Evolutionary conservation across 805 yeast genomes (phyloP), one percentile per base, ranked within the genome.

Genomic region (Schwanniomyces polymorphus): DNA sequence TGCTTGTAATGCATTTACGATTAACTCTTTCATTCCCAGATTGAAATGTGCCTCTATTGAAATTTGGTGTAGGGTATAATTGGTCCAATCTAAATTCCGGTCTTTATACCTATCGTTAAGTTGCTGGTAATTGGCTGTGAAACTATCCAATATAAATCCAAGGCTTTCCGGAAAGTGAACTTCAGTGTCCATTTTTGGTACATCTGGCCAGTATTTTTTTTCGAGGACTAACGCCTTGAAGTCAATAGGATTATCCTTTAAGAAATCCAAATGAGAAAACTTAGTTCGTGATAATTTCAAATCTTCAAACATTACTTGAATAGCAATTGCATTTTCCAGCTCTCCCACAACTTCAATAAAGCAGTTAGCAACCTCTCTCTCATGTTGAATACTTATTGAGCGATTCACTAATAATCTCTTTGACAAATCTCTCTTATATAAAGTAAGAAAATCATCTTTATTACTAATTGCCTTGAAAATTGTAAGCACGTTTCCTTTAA

Each of bases 1-100:
- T 0, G 79, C 79, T 52, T 77, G 80, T 40, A 71, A 66, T n/a
- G 76, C 52, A 34, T 76, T 74, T 16, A 77, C 67, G 2, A 48
- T 49, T 27, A 74, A 56, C 23, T 69, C 74, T 42, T 67, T 68
- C 7, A 54, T 40, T 0, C 65, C 71, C 10, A 50, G 49, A 12
- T 58, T 57, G 50, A 76, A 75, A 17, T 56, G 48, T 2, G 65
- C 66, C 11, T 52, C 48, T 12, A 78, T 59, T 0, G 57, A 52
- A 16, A 77, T 48, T 48, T 74, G 75, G 44, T 78, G 81, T 14
- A 76, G 57, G 14, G 71, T 63, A 42, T 64, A 70, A 43, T 59
- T 61, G 28, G 60, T 63, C 82, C 81, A 77, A 48, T 74, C 70
- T 12, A 75, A 57, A 3, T 45, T 58, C 45, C 62, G 67, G 38